phyloP scores from a whole-genome alignment of 805 yeast genomes.

The Metschnikowia cubensis region DNA sequence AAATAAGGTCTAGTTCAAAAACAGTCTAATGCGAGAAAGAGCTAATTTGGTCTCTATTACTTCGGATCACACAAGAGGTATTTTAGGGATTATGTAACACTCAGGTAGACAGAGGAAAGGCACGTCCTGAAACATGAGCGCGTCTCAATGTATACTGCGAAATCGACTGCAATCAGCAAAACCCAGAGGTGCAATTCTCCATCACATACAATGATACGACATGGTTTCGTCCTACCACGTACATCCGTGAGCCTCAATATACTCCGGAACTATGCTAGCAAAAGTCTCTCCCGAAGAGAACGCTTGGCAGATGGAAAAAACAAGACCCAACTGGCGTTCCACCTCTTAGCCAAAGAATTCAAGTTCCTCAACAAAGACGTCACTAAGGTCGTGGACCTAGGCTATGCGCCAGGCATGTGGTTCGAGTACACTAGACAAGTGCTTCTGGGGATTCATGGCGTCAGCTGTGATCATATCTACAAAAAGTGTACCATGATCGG shows the following conservation, averaged over 20 bases:
- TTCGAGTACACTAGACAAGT: slow-evolving; percentile 25
- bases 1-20: too few relatives aligned
- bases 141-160: not conserved
- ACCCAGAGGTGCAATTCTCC: not conserved
- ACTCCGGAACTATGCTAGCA: not conserved
- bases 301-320: slow-evolving; percentile 23
- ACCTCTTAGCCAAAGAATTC: slow-evolving; percentile 27
- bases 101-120: too few relatives aligned
- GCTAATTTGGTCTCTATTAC: too few relatives aligned
- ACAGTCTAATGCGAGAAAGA: too few relatives aligned
- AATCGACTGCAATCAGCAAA: too few relatives aligned
- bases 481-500: slow-evolving; percentile 35
- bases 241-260: not conserved
- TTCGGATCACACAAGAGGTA: too few relatives aligned
- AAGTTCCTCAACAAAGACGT: slow-evolving; percentile 24
- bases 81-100: too few relatives aligned
- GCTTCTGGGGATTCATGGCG: slow-evolving; percentile 27
- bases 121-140: too few relatives aligned
- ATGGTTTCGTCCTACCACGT: not conserved
- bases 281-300: slow-evolving; percentile 10
- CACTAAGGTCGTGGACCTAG: slow-evolving; percentile 35
- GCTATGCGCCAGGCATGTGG: slow-evolving; percentile 43
- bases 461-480: slow-evolving; percentile 26
- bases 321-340: slow-evolving; percentile 24
- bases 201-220: not conserved